These are phyloP conservation scores for Hemileccinum rubropunctum DNA, from an alignment of 768 basidiomycete species.

Conservation along the genomic window DNA sequence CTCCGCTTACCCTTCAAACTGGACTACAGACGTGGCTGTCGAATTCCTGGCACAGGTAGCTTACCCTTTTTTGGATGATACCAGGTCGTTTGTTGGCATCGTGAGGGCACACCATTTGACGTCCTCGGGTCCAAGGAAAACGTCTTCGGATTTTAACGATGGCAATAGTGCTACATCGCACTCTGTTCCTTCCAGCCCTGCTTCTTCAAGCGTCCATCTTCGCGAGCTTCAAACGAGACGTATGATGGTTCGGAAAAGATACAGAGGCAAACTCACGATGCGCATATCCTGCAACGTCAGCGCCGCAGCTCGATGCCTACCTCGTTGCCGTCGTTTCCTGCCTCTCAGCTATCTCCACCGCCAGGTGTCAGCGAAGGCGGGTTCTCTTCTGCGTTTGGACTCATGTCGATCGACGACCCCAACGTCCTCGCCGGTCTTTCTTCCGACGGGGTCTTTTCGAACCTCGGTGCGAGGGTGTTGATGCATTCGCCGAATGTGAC, in stretches of 20 bases:
- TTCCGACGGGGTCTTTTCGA: constrained; percentile 54
- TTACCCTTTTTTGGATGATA: constrained; percentile 28
- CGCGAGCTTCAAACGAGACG: constrained; percentile 38
- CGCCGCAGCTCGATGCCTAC: constrained; percentile 18
- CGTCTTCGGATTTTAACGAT: constrained; percentile 41
- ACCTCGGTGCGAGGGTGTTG: constrained; percentile 21
- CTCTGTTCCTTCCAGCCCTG: constrained; percentile 51
- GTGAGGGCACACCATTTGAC: constrained; percentile 16
- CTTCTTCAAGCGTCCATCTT: constrained; percentile 52
- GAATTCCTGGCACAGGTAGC: constrained; percentile 48
- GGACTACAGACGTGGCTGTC: constrained; percentile 38
- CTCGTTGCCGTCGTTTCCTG: constrained; percentile 8
- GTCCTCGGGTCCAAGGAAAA: constrained; percentile 27
- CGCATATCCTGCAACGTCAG: constrained; percentile 14
- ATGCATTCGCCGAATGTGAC: constrained; percentile 45
- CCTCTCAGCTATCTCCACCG: constrained; percentile 1
- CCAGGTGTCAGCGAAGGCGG: constrained; percentile 30
- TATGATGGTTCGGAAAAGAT: constrained; percentile 32
- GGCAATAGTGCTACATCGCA: constrained; percentile 42
- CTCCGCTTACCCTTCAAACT: constrained; percentile 15
- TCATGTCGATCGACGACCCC: constrained; percentile 75
- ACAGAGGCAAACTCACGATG: constrained; percentile 12
- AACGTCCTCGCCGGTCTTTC: constrained; percentile 62
- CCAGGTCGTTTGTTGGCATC: constrained; percentile 23
- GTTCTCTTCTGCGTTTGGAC: constrained; percentile 66